These are phyloP conservation scores for Pichia sp. DNA, from an alignment of 1,139 yeast species.

Conservation along the genomic window DNA sequence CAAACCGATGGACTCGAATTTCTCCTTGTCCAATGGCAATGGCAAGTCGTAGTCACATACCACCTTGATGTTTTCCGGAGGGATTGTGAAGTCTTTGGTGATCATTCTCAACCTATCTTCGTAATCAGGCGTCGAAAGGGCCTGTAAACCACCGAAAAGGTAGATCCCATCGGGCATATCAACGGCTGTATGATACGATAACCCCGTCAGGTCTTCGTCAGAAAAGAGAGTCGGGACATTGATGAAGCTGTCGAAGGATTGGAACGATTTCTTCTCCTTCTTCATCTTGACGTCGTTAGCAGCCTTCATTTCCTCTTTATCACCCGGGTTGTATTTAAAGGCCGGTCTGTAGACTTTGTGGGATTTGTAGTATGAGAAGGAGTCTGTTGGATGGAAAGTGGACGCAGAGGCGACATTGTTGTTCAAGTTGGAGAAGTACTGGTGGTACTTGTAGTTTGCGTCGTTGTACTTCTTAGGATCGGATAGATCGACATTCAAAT, in stretches of 20 bases:
- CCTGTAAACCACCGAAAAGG: slow-evolving; percentile 41
- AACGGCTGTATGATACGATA: slow-evolving; percentile 40
- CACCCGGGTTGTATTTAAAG: neutral
- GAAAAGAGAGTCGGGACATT: slow-evolving; percentile 38
- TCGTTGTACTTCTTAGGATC: slow-evolving; percentile 8
- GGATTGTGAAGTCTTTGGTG: slow-evolving; percentile 34
- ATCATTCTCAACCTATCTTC: slow-evolving; percentile 27
- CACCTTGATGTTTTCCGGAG: slow-evolving; percentile 35
- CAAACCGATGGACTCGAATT: slow-evolving; percentile 39
- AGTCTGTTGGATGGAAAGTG: slow-evolving; percentile 17
- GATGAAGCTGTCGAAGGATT: slow-evolving; percentile 23
- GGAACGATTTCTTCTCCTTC: slow-evolving; percentile 4
- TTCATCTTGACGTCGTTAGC: neutral
- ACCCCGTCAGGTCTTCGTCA: slow-evolving; percentile 36
- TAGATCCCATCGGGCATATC: slow-evolving; percentile 36
- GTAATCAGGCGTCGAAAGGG: slow-evolving; percentile 33
- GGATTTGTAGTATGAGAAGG: slow-evolving; percentile 25
- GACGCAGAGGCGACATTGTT: slow-evolving; percentile 22
- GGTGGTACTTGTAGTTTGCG: slow-evolving; percentile 21
- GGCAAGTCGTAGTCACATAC: slow-evolving; percentile 42
- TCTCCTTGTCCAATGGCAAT: slow-evolving; percentile 39
- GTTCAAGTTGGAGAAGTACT: slow-evolving; percentile 28
- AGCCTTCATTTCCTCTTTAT: neutral
- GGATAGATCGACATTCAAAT: slow-evolving; percentile 15
- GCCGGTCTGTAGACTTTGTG: slow-evolving; percentile 24